phyloP scores from a whole-genome alignment of 2,329 filamentous ascomycete species.

The Talaromyces atroroseus region DNA sequence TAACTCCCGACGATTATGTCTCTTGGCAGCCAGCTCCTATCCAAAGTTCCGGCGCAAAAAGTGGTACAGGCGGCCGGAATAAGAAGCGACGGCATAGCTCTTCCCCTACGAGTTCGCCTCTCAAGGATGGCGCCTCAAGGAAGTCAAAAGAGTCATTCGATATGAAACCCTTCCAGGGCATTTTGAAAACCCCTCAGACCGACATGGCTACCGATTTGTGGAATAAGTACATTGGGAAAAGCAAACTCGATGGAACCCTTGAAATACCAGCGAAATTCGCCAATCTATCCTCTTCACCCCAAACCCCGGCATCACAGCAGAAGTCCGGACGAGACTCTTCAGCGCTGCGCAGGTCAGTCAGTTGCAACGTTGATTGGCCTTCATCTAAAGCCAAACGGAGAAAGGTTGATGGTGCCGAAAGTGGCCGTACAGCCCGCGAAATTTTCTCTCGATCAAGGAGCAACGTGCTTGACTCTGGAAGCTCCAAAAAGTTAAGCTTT shows the following conservation, averaged over 20 bases:
- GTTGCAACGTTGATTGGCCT: constrained; percentile 66
- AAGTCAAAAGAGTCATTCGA: constrained; percentile 48
- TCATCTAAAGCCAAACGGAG: constrained; percentile 56
- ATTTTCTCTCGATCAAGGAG: constrained; percentile 39
- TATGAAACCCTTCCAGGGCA: constrained; percentile 53
- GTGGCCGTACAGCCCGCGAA: constrained; percentile 42
- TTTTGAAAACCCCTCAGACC: constrained; percentile 61
- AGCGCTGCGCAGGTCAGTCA: constrained; percentile 59
- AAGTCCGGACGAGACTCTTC: constrained; percentile 40
- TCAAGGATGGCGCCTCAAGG: constrained; percentile 34
- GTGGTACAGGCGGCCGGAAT: constrained; percentile 44
- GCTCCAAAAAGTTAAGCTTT: constrained; percentile 47
- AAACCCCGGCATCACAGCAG: constrained; percentile 48
- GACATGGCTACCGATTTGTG: constrained; percentile 71
- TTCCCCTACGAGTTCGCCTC: constrained; percentile 65
- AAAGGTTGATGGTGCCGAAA: constrained; percentile 47
- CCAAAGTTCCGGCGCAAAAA: constrained; percentile 34
- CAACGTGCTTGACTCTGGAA: constrained; percentile 36
- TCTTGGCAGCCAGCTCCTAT: constrained; percentile 52
- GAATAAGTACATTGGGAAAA: constrained; percentile 64
- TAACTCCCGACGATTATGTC: constrained; percentile 57
- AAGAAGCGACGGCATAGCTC: constrained; percentile 69
- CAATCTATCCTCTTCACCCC: constrained; percentile 65
- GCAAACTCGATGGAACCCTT: constrained; percentile 39
- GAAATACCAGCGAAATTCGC: constrained; percentile 55